phyloP scores from a whole-genome alignment of 2,329 filamentous ascomycete species.

The Onygenales sp. region DNA sequence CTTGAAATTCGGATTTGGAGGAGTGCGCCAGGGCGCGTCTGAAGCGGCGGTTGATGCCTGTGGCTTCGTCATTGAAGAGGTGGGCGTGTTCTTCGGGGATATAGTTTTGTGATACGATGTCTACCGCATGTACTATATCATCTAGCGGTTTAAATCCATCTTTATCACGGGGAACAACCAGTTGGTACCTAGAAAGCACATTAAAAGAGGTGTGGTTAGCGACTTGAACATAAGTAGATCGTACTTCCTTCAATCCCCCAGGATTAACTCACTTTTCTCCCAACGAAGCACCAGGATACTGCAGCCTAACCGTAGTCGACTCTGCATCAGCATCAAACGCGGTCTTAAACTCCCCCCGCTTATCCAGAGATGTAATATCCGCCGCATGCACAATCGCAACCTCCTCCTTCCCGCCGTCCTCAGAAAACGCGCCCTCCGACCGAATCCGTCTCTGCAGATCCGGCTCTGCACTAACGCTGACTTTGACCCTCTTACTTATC shows the following conservation, averaged over 20 bases:
- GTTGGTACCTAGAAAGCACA: slow-evolving; percentile 48
- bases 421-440: slow-evolving; percentile 36
- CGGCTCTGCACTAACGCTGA: slow-evolving; percentile 32
- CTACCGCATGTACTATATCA: slow-evolving; percentile 62
- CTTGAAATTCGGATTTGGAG: slow-evolving; percentile 61
- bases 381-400: slow-evolving; percentile 41
- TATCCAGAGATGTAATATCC: slow-evolving; percentile 37
- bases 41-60: slow-evolving; percentile 66
- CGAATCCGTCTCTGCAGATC: slow-evolving; percentile 36
- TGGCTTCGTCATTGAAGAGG: slow-evolving; percentile 60
- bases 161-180: slow-evolving; percentile 69
- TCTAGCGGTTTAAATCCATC: slow-evolving; percentile 59
- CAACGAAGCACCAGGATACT: slow-evolving; percentile 69
- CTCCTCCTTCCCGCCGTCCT: slow-evolving; percentile 22
- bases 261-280: slow-evolving; percentile 51
- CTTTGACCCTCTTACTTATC: slow-evolving; percentile 33
- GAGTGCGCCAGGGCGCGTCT: slow-evolving; percentile 63
- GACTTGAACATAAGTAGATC: not conserved
- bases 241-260: not conserved
- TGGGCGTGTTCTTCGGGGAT: slow-evolving; percentile 60
- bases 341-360: slow-evolving; percentile 41
- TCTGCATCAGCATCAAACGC: slow-evolving; percentile 35
- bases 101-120: slow-evolving; percentile 65
- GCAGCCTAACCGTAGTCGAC: slow-evolving; percentile 53
- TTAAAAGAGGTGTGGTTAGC: slow-evolving; percentile 4